A percentile compares a stretch with the other conserved stretches of the same genome.
Conservation (phyloP, 148 eudicot species). For the Rhododendron vialii region DNA sequence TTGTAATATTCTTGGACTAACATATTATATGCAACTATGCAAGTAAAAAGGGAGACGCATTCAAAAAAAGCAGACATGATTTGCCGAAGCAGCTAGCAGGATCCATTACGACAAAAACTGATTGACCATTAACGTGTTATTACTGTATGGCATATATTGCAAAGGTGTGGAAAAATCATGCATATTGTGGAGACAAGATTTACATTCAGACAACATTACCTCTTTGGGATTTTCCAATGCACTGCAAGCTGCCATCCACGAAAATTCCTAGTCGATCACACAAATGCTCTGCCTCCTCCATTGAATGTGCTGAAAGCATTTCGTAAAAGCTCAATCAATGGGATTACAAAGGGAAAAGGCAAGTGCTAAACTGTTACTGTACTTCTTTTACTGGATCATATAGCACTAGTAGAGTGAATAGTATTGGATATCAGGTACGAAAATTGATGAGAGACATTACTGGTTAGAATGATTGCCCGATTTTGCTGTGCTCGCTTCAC, state of each 20-base stretch:
- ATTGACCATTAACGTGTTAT: not conserved
- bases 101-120: not conserved
- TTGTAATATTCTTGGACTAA: not conserved
- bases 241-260: constrained; percentile 83
- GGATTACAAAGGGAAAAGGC: not conserved
- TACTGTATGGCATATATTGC: not conserved
- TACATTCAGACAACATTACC: constrained; percentile 29
- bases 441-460: constrained; percentile 23
- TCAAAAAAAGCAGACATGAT: not conserved
- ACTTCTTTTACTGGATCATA: not conserved
- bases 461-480: constrained; percentile 88
- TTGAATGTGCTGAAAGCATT: constrained; percentile 67
- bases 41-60: not conserved
- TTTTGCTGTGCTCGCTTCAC: constrained; percentile 78
- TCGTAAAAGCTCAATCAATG: constrained; percentile 3
- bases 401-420: not conserved
- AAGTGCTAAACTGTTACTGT: not conserved
- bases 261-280: constrained; percentile 88
- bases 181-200: not conserved
- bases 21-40: not conserved
- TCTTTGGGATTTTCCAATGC: constrained; percentile 80
- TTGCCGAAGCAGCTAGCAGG: not conserved
- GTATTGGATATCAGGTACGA: not conserved
- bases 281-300: constrained; percentile 89
- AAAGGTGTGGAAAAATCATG: not conserved